Conservation (phyloP, 106 monocot species). For the Dendrobium chrysotoxum region DNA sequence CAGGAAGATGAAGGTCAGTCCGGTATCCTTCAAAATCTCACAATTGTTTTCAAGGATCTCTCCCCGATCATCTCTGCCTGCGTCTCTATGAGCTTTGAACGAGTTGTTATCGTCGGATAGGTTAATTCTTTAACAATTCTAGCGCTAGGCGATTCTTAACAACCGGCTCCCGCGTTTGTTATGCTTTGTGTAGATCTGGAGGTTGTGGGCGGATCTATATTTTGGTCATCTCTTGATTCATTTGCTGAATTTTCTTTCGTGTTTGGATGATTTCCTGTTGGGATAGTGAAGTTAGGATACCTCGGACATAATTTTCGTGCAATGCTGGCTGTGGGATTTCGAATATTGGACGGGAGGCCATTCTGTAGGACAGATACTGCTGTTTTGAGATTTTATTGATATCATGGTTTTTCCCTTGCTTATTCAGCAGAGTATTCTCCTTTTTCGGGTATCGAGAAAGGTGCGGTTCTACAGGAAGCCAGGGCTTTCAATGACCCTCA, state of each 20-base stretch:
- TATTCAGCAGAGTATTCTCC: slow-evolving; percentile 76
- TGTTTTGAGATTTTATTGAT: too few relatives aligned
- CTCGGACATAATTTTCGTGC: background rate
- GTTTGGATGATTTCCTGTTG: background rate
- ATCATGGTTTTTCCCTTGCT: slow-evolving; percentile 8
- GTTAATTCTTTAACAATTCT: background rate
- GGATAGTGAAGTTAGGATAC: background rate
- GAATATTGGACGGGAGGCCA: slow-evolving; percentile 17
- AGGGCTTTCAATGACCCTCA: slow-evolving; percentile 96
- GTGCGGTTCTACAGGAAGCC: slow-evolving; percentile 91
- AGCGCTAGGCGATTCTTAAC: background rate
- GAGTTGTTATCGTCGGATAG: background rate
- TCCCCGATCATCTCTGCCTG: background rate
- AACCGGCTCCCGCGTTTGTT: slow-evolving; percentile 3
- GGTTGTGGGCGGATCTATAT: background rate
- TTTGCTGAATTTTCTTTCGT: background rate
- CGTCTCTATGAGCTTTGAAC: background rate
- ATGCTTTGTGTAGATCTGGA: slow-evolving; percentile 9
- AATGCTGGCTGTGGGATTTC: slow-evolving; percentile 6
- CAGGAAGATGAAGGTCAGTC: slow-evolving; percentile 57
- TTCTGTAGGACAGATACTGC: background rate
- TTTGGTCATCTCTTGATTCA: background rate
- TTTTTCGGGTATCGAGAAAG: slow-evolving; percentile 92
- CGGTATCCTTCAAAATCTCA: slow-evolving; percentile 5
- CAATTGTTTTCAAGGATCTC: background rate